Conservation (phyloP, 2,329 filamentous ascomycete species). For the Sporothrix protearum region DNA sequence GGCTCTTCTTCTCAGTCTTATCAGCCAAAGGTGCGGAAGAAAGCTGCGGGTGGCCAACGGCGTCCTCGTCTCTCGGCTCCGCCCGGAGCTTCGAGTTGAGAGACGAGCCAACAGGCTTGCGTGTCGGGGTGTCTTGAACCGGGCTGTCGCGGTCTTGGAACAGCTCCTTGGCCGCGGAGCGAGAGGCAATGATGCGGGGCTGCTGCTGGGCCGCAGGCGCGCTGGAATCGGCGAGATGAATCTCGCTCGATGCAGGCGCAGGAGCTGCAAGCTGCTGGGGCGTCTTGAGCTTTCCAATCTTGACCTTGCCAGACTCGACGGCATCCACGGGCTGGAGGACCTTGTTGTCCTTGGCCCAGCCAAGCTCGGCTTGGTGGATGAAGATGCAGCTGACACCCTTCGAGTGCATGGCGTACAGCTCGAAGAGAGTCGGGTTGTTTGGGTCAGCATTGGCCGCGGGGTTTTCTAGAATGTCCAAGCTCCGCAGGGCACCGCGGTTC, state of each 20-base stretch:
- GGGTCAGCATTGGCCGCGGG: constrained; percentile 60
- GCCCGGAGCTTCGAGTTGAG: constrained; percentile 40
- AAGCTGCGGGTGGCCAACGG: constrained; percentile 19
- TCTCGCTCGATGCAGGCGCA: constrained; percentile 39
- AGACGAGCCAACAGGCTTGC: constrained; percentile 36
- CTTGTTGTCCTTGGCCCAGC: constrained; percentile 88
- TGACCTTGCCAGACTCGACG: constrained; percentile 67
- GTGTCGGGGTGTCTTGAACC: constrained; percentile 35
- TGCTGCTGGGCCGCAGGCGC: constrained; percentile 24
- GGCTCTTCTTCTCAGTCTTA: constrained; percentile 58
- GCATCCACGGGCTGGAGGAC: constrained; percentile 76
- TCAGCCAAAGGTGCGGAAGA: constrained; percentile 40
- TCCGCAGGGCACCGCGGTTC: constrained; percentile 80
- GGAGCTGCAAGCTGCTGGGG: constrained; percentile 45
- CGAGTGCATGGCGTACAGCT: constrained; percentile 96
- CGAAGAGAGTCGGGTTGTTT: constrained; percentile 76
- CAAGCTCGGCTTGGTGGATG: constrained; percentile 83
- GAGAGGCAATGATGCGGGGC: constrained; percentile 37
- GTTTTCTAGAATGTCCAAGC: constrained; percentile 78
- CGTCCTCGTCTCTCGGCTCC: constrained; percentile 49
- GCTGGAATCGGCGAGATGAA: constrained; percentile 29
- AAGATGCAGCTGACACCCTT: constrained; percentile 89
- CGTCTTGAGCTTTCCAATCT: constrained; percentile 65
- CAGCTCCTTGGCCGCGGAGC: constrained; percentile 38
- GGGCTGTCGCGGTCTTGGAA: constrained; percentile 32